Conservation (phyloP, 352 stramenopile species). For the Stramenopiles sp. region DNA sequence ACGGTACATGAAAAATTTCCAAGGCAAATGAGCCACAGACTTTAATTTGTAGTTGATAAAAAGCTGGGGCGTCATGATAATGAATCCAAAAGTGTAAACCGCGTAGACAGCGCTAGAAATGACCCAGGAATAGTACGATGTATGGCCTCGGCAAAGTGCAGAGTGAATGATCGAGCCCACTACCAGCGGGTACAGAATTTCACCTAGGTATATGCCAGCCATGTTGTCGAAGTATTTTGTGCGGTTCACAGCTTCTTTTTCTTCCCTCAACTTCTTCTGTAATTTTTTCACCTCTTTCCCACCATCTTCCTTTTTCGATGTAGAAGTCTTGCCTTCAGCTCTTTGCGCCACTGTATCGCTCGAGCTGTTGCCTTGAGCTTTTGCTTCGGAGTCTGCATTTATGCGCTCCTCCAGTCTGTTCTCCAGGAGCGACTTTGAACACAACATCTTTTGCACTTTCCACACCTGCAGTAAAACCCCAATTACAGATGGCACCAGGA, state of each 20-base stretch:
- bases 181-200: slow-evolving; percentile 44
- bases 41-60: slow-evolving; percentile 77
- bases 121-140: slow-evolving; percentile 53
- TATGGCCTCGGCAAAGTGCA: slow-evolving; percentile 29
- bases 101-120: slow-evolving; percentile 55
- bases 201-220: slow-evolving; percentile 52
- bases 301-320: background rate
- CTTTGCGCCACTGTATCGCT: background rate
- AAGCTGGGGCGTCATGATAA: slow-evolving; percentile 64
- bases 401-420: background rate
- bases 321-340: background rate
- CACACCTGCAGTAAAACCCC: background rate
- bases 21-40: slow-evolving; percentile 58
- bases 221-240: slow-evolving; percentile 50
- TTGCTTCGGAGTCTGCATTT: background rate
- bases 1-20: slow-evolving; percentile 33
- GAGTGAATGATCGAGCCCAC: slow-evolving; percentile 52
- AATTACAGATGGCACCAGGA: background rate
- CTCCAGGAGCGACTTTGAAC: background rate
- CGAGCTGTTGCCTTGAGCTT: too few relatives aligned
- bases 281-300: background rate
- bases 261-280: background rate
- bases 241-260: slow-evolving; percentile 24
- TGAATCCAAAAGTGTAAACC: slow-evolving; percentile 68
- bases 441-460: slow-evolving; percentile 10